Base-by-base conservation (phyloP, 75 land plant species). In the Cupressus sempervirens region DNA sequence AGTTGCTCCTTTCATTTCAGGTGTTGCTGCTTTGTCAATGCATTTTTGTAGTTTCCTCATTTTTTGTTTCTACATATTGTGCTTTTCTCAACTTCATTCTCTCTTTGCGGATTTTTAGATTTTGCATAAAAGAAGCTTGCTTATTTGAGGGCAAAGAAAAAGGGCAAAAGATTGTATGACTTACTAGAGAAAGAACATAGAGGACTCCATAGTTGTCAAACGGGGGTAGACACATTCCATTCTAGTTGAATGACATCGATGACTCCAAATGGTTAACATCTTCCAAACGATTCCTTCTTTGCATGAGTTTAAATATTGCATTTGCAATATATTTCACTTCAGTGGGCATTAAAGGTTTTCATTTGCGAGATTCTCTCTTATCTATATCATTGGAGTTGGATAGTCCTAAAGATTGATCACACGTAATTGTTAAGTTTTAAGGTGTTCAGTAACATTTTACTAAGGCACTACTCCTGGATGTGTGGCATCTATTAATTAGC, bases 401-500 rank as follows among this genome's bases (percentile, higher is more conserved):
- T 40, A 43, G 48, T n/a, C 50, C 26, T 26, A n/a, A 79, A 45
- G 50, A 23, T 30, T 79, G 50, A 32, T 45, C 50, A n/a, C 81
- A 6, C 26, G n/a, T 79, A 10, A 93, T 87, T 34, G 95, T 38
- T 36, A 36, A 73, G 16, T 40, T 45, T 0, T 83, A 26, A 29
- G 32, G 32, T 34, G 10, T 35, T 45, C 20, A 10, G 62, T 62
- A 62, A 82, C 93, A 85, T 91, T 92, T 86, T 92, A 92, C 92
- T 91, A 91, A 76, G 93, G 92, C 12, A 92, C 93, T 29, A 87
- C 76, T 54, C 93, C 93, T n/a, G 92, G 89, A 36, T 92, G 91
- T 32, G 85, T 89, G 54, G 92, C 90, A 85, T 96, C 98, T 93
- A 96, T 94, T 83, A 96, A 82, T 88, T 96, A 96, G 86, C 96